Conservation (phyloP, 257 asterid species). For the Rauvolfia tetraphylla region DNA sequence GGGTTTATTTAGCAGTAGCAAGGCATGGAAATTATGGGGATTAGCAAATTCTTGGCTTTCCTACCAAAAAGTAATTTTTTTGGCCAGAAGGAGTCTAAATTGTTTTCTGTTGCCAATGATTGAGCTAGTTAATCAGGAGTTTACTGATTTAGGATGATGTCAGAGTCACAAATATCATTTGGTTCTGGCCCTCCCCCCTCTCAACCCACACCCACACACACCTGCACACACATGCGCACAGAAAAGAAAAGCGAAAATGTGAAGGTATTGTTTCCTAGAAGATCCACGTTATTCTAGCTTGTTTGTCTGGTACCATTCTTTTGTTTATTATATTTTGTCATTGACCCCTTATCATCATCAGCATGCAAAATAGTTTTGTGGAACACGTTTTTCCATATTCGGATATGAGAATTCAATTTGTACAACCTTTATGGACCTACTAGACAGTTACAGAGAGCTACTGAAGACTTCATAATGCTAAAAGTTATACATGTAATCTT, state of each 20-base stretch:
- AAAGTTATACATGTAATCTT: background rate
- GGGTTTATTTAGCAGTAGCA: background rate
- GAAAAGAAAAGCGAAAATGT: background rate
- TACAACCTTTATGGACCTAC: no score
- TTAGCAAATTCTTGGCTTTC: background rate
- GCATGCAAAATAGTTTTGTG: background rate
- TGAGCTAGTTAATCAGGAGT: background rate
- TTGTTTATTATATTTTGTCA: background rate
- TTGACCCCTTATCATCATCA: background rate
- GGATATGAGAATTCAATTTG: no score
- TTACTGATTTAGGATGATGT: background rate
- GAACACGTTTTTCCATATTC: background rate
- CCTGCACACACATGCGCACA: no score
- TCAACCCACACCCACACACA: no score
- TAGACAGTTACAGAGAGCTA: no score
- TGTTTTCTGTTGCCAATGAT: background rate
- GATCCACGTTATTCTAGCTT: background rate
- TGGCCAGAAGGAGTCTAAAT: background rate
- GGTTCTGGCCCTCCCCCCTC: no score
- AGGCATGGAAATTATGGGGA: background rate
- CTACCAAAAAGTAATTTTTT: background rate
- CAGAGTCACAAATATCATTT: background rate
- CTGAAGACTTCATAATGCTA: background rate
- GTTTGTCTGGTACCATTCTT: background rate
- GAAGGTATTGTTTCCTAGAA: background rate